A percentile compares a stretch with the other conserved stretches of the same genome.
phyloP scores from a whole-genome alignment of 345 rosid species.

The Laguncularia racemosa region DNA sequence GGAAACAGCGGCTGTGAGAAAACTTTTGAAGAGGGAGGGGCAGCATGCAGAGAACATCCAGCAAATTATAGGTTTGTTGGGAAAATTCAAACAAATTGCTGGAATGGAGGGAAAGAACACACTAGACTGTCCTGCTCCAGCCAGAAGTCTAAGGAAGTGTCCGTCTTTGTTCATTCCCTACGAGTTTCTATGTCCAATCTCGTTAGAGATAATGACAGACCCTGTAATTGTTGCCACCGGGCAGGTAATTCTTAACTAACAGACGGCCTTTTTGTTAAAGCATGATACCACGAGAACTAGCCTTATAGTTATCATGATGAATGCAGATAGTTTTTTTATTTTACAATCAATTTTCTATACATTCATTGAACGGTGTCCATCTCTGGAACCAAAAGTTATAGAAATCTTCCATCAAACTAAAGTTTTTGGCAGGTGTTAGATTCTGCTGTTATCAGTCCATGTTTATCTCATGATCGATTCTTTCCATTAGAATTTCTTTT shows the following conservation, averaged over 20 bases:
- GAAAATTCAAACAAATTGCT: conserved; percentile 39
- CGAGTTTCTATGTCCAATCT: conserved; percentile 53
- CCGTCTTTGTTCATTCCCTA: conserved; percentile 34
- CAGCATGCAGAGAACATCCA: conserved; percentile 30
- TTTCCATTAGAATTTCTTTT: not conserved
- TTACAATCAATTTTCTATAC: too few species aligned
- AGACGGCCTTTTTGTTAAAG: not conserved
- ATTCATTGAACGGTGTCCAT: too few species aligned
- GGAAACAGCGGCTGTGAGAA: conserved; percentile 32
- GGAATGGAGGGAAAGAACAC: conserved; percentile 29
- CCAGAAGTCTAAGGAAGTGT: conserved; percentile 26
- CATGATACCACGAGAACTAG: not conserved
- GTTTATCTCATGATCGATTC: too few species aligned
- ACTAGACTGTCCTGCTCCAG: conserved; percentile 26
- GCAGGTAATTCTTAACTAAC: conserved; percentile 35
- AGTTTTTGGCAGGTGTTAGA: too few species aligned
- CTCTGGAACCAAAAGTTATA: too few species aligned
- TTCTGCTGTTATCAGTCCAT: too few species aligned
- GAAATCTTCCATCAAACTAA: too few species aligned
- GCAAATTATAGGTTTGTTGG: conserved; percentile 32
- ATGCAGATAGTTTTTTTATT: too few species aligned
- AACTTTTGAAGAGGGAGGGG: conserved; percentile 28
- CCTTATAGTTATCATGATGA: not conserved
- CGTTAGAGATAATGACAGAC: conserved; percentile 54
- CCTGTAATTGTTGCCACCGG: conserved; percentile 64